phyloP scores from a whole-genome alignment of 2,329 filamentous ascomycete genomes.

The Microdochium bolleyi region DNA sequence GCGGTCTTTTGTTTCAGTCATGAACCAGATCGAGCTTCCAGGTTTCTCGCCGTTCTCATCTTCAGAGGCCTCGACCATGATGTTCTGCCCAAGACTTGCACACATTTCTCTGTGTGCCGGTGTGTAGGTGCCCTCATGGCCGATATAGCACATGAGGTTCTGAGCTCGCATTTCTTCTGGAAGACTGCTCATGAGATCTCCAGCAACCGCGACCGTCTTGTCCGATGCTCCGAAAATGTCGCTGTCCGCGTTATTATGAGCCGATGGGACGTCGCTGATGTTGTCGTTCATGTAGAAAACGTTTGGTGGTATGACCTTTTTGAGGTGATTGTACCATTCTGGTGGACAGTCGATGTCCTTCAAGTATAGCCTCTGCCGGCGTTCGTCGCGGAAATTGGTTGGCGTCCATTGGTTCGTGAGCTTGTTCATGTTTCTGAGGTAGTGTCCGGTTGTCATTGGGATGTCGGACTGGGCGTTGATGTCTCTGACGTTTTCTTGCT shows the following conservation, averaged over 20 bases:
- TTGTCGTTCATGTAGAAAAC: slow-evolving; percentile 88
- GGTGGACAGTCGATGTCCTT: slow-evolving; percentile 95
- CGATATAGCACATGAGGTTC: slow-evolving; percentile 97
- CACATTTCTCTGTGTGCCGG: slow-evolving; percentile 97
- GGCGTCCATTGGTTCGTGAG: slow-evolving; percentile 76
- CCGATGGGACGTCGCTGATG: slow-evolving; percentile 27
- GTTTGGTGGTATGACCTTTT: slow-evolving; percentile 68
- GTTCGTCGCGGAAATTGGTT: slow-evolving; percentile 69
- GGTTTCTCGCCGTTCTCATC: slow-evolving; percentile 66
- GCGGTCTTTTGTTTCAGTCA: slow-evolving; percentile 93
- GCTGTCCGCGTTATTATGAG: slow-evolving; percentile 20
- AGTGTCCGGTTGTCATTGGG: slow-evolving; percentile 82
- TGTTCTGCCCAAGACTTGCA: slow-evolving; percentile 89
- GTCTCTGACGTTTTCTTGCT: slow-evolving; percentile 79
- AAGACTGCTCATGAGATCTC: slow-evolving; percentile 91
- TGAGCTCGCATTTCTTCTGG: slow-evolving; percentile 82
- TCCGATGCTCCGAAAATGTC: slow-evolving; percentile 39
- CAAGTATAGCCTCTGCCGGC: slow-evolving; percentile 80
- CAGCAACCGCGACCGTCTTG: slow-evolving; percentile 60
- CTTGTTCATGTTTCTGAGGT: slow-evolving; percentile 77
- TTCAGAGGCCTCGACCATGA: slow-evolving; percentile 90
- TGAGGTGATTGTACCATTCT: slow-evolving; percentile 76
- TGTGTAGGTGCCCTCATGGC: slow-evolving; percentile 94
- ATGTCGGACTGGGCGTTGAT: slow-evolving; percentile 65
- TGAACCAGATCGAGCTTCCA: slow-evolving; percentile 95